Conservation (phyloP, 176 grass and related monocot genomes). For the Dendrocalamus sinicus region DNA sequence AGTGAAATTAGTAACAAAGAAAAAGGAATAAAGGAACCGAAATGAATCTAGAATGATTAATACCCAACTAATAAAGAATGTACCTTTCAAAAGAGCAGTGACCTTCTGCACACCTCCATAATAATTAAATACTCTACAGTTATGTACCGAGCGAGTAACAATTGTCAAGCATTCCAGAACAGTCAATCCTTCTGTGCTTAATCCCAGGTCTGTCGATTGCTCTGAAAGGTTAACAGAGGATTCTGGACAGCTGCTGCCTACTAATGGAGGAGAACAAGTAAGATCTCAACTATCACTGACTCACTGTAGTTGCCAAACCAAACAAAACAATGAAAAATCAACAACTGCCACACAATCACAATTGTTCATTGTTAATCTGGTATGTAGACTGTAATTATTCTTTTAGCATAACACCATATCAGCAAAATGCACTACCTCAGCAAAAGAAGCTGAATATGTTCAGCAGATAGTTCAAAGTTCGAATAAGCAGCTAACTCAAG, state of each 20-base stretch:
- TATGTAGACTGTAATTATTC: constrained; percentile 12
- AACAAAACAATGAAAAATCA: constrained; percentile 38
- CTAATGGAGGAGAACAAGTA: constrained; percentile 46
- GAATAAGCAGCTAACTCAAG: constrained; percentile 17
- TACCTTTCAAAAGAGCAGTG: constrained; percentile 97
- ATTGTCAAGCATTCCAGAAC: constrained; percentile 83
- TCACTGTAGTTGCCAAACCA: constrained; percentile 27
- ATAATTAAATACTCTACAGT: constrained; percentile 95
- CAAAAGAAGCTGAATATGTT: constrained; percentile 26
- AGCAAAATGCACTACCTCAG: background rate
- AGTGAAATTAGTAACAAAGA: constrained; percentile 10
- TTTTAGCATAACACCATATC: background rate
- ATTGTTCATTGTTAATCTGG: constrained; percentile 17
- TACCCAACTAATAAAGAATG: constrained; percentile 17
- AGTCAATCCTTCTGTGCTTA: constrained; percentile 69
- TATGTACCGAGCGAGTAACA: constrained; percentile 81
- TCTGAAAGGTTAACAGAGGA: constrained; percentile 65
- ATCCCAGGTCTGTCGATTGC: constrained; percentile 59
- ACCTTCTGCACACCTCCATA: constrained; percentile 95
- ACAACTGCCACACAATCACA: constrained; percentile 16
- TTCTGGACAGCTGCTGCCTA: constrained; percentile 68
- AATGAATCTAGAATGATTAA: constrained; percentile 14
- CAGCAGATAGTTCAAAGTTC: constrained; percentile 2
- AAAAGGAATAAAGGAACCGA: constrained; percentile 4
- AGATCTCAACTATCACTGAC: constrained; percentile 10